These are phyloP conservation scores for Phytophthora podocarpi DNA, from an alignment of 352 stramenopile species.

Conservation along the genomic window DNA sequence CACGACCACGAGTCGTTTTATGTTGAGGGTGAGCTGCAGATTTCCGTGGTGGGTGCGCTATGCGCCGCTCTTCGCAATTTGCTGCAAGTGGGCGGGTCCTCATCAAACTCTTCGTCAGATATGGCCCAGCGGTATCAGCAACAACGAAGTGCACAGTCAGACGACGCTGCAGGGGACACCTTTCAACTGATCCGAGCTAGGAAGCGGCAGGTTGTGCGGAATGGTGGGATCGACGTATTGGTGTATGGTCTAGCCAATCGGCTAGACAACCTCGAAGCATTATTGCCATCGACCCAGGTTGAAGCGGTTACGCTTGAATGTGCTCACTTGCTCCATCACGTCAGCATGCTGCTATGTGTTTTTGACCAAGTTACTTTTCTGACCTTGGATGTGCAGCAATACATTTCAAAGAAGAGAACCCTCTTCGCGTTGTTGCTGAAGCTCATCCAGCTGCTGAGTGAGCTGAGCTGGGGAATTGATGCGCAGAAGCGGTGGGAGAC, in stretches of 20 bases:
- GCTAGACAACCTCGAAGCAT: constrained; percentile 4
- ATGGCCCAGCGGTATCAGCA: constrained; percentile 4
- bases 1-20: constrained; percentile 37
- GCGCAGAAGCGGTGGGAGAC: constrained; percentile 29
- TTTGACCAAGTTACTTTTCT: constrained; percentile 78
- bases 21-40: constrained; percentile 34
- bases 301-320: constrained; percentile 17
- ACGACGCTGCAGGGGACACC: constrained; percentile 21
- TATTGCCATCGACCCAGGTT: background rate
- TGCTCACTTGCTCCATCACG: constrained; percentile 35
- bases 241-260: constrained; percentile 4
- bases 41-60: constrained; percentile 38
- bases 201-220: constrained; percentile 50
- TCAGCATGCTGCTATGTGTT: constrained; percentile 55
- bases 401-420: constrained; percentile 40
- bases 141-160: constrained; percentile 1
- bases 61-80: constrained; percentile 49
- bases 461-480: constrained; percentile 39
- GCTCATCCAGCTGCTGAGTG: constrained; percentile 41
- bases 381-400: constrained; percentile 45
- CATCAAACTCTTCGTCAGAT: background rate
- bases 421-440: constrained; percentile 50
- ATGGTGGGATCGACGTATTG: constrained; percentile 44
- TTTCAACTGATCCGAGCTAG: constrained; percentile 37
- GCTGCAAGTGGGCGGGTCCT: constrained; percentile 40